phyloP scores from a whole-genome alignment of 768 basidiomycete species.

The Termitomyces sp. region DNA sequence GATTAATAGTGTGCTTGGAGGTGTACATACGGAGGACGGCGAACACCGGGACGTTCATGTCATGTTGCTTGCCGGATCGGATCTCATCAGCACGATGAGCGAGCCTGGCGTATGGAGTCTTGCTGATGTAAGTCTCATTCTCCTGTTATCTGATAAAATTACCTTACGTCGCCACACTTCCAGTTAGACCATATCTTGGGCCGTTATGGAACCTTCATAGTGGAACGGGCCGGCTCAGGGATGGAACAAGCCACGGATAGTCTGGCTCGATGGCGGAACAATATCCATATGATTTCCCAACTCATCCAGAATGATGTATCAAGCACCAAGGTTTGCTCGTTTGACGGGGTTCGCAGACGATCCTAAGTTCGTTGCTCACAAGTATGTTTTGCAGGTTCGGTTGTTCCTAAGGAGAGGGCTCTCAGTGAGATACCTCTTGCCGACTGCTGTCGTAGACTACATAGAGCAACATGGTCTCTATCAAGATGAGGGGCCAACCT shows the following conservation, averaged over 20 bases:
- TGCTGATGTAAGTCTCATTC: constrained; percentile 66
- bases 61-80: constrained; percentile 96
- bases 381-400: constrained; percentile 36
- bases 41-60: constrained; percentile 73
- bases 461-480: constrained; percentile 83
- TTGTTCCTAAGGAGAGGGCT: constrained; percentile 75
- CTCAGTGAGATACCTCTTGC: constrained; percentile 85
- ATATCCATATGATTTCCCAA: constrained; percentile 89
- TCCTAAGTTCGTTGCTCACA: background rate
- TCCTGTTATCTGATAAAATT: constrained; percentile 8
- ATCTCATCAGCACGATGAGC: constrained; percentile 96
- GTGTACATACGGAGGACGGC: constrained; percentile 67
- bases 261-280: constrained; percentile 71
- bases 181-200: constrained; percentile 96
- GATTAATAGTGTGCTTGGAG: constrained; percentile 82
- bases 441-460: constrained; percentile 88
- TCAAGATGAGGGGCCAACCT: constrained; percentile 45
- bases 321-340: constrained; percentile 69
- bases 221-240: constrained; percentile 92
- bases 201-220: constrained; percentile 88
- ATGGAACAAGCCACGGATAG: constrained; percentile 78
- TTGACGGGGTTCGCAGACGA: background rate
- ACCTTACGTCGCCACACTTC: constrained; percentile 7
- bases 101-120: constrained; percentile 98
- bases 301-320: constrained; percentile 97